Conservation (phyloP, 164 flowering plant genomes). For the Sedum album region DNA sequence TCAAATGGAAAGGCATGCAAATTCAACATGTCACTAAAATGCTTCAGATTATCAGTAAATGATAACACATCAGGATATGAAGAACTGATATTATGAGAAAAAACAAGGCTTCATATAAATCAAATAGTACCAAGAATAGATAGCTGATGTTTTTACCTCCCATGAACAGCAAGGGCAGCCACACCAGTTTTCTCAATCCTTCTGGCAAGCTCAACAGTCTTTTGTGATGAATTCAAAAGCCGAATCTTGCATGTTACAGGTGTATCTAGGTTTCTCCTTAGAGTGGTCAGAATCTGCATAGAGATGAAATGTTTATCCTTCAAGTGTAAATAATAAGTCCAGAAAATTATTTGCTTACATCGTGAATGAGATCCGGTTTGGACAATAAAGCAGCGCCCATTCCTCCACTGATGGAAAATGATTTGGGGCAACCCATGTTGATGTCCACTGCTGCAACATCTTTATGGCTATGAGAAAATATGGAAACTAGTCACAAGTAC, state of each 20-base stretch:
- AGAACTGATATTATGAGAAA: neutral
- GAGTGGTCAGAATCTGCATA: conserved; percentile 73
- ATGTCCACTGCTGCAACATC: conserved; percentile 93
- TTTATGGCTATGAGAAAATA: conserved; percentile 43
- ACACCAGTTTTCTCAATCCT: conserved; percentile 88
- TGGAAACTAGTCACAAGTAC: neutral
- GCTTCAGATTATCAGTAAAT: neutral
- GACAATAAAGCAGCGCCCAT: conserved; percentile 91
- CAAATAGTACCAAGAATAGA: neutral
- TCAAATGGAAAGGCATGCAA: neutral
- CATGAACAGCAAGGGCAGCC: conserved; percentile 91
- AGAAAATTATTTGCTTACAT: conserved; percentile 38
- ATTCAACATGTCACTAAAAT: neutral
- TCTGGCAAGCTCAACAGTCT: conserved; percentile 78
- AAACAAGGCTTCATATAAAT: neutral
- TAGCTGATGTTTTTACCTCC: conserved; percentile 44
- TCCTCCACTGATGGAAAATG: conserved; percentile 91
- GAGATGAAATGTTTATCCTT: conserved; percentile 2
- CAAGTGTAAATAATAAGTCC: neutral
- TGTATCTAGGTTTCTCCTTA: conserved; percentile 65
- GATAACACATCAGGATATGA: neutral
- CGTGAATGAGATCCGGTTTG: conserved; percentile 89
- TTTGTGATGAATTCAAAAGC: conserved; percentile 54
- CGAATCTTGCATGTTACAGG: conserved; percentile 93
- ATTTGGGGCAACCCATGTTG: conserved; percentile 96